Evolutionary conservation across 192 early-diverging fungal species (phyloP).

Genomic region (Linnemannia hyalina): DNA sequence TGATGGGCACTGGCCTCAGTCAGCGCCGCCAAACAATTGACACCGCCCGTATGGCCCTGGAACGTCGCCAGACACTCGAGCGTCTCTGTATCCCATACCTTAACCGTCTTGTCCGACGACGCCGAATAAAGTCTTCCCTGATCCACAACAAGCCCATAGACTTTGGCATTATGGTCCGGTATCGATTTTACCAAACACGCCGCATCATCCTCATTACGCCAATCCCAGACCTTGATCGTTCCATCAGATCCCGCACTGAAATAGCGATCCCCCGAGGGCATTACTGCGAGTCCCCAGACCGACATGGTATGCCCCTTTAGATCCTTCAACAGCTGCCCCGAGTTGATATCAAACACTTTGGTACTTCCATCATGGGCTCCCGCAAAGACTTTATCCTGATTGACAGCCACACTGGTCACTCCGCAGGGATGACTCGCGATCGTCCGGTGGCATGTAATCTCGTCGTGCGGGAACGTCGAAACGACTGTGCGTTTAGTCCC

Average conservation of each 20-base stretch:
- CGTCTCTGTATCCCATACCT: constrained; percentile 65
- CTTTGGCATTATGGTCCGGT: constrained; percentile 64
- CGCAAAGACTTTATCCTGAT: constrained; percentile 61
- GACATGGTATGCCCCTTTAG: constrained; percentile 63
- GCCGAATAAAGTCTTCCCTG: constrained; percentile 63
- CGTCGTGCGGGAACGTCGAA: constrained; percentile 63
- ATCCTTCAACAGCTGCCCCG: constrained; percentile 59
- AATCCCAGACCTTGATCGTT: constrained; percentile 69
- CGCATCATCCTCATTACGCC: constrained; percentile 30
- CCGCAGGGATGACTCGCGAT: constrained; percentile 66
- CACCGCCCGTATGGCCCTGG: constrained; percentile 65
- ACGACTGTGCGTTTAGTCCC: constrained; percentile 35
- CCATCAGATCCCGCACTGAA: constrained; percentile 70
- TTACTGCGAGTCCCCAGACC: constrained; percentile 71
- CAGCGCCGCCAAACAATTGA: constrained; percentile 64
- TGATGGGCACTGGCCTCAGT: constrained; percentile 40
- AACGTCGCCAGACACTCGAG: constrained; percentile 64
- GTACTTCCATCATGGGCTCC: constrained; percentile 72
- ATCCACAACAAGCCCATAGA: constrained; percentile 63
- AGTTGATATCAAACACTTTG: constrained; percentile 68
- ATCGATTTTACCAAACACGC: constrained; percentile 49
- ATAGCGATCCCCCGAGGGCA: constrained; percentile 52
- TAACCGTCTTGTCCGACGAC: constrained; percentile 68
- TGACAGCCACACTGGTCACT: constrained; percentile 67
- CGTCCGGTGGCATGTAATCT: constrained; percentile 67